Evolutionary conservation across 2,329 filamentous ascomycete genomes (phyloP), one percentile per base, ranked within the genome.

Genomic region (Leptographium galeiforme): DNA sequence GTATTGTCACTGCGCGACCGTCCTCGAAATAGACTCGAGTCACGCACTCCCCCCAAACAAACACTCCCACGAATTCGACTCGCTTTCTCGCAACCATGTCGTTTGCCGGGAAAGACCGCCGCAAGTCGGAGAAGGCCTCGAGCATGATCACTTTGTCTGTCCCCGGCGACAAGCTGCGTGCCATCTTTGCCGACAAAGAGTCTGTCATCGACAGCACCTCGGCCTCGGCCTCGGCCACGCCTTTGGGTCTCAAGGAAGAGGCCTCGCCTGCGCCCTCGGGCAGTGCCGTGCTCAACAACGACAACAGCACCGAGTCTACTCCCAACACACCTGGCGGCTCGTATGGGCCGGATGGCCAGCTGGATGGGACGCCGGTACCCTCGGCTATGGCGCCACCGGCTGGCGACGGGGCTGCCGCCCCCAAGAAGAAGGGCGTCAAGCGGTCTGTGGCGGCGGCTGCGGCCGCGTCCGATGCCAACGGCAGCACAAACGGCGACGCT

Each of bases 341-440:
- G 30, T 36, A 30, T 6, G 25, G 33, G 25, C 49, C 30, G 12
- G 38, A 34, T 12, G 30, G 52, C 40, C 30, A 14, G 40, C 49
- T 25, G 12, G 49, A 51, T 8, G 49, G 39, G 16, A 44, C 49
- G 3, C 30, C 39, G 34, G 43, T 62, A 30, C 72, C 77, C 30
- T 67, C 72, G 7, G 66, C 67, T 57, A 83, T 84, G 79, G 78
- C 74, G 6, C 81, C 81, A 48, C 81, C 79, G 6, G 5, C 30
- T 39, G 66, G 68, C 47, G 77, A 81, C 53, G 81, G 75, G 8
- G 71, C 75, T 46, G 76, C 81, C 52, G 80, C 75, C 6, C 70
- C 75, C 13, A 89, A 87, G 74, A 89, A 87, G 72, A 90, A 90
- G 68, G 83, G 84, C 38, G 73, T 79, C 38, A 85, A 89, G 67